Evolutionary conservation across 2,329 filamentous ascomycete genomes (phyloP).

Genomic region (Paecilomyces dactylethromorphus): DNA sequence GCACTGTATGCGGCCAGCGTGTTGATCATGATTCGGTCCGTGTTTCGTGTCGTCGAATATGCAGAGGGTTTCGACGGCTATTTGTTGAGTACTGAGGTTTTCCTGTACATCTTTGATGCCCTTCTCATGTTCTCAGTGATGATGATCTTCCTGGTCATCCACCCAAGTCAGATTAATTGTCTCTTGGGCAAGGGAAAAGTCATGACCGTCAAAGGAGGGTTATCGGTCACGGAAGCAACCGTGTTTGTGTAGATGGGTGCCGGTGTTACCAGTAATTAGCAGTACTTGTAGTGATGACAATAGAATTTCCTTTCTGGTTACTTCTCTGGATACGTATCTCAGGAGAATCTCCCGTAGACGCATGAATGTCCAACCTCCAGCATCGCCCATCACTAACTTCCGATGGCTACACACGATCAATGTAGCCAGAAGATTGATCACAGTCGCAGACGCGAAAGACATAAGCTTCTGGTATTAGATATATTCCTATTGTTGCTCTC

Average conservation of each 20-base stretch:
- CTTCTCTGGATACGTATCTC: too few relatives aligned
- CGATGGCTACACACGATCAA: too few relatives aligned
- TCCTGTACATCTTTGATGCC: constrained; percentile 16
- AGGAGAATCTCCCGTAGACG: too few relatives aligned
- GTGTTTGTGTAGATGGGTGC: constrained; percentile 5
- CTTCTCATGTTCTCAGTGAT: constrained; percentile 11
- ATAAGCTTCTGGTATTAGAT: not conserved
- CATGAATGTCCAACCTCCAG: too few relatives aligned
- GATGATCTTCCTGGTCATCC: not conserved
- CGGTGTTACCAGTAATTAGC: not conserved
- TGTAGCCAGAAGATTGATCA: too few relatives aligned
- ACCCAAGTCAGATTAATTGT: constrained; percentile 3
- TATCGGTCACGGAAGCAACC: constrained; percentile 8
- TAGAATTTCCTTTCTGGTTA: not conserved
- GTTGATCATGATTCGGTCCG: constrained; percentile 13
- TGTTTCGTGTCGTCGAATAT: constrained; percentile 17
- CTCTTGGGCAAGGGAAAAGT: constrained; percentile 2
- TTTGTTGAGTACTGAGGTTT: constrained; percentile 13
- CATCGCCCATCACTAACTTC: too few relatives aligned
- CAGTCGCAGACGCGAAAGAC: too few relatives aligned
- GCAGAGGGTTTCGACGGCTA: constrained; percentile 12
- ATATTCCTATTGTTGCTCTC: not conserved
- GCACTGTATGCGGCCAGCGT: constrained; percentile 14
- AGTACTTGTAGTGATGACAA: not conserved
- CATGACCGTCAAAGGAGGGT: constrained; percentile 12